A percentile compares a stretch with the other conserved stretches of the same genome.
phyloP scores from a whole-genome alignment of 441 rosid species.

The Aleurites moluccanus region DNA sequence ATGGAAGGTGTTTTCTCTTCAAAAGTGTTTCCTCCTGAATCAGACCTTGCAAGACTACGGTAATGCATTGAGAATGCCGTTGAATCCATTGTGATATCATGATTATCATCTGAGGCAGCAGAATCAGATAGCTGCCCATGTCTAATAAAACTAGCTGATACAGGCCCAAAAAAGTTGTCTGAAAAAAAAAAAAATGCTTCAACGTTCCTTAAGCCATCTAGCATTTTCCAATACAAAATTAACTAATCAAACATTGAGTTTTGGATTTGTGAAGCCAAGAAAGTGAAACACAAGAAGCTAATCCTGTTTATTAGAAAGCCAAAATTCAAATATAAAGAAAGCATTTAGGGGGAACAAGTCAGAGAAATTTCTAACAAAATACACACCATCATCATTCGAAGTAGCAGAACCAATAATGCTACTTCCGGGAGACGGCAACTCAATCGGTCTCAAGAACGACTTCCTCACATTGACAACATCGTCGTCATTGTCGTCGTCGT shows the following conservation, averaged over 20 bases:
- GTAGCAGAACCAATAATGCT: constrained; percentile 65
- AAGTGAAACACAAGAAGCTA: not conserved
- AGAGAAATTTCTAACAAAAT: not conserved
- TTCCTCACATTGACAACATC: constrained; percentile 33
- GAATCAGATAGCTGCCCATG: constrained; percentile 68
- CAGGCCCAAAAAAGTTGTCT: constrained; percentile 86
- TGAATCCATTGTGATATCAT: constrained; percentile 92
- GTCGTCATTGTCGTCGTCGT: constrained; percentile 42
- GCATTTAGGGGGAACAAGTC: not conserved
- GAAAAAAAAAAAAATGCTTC: constrained; percentile 41
- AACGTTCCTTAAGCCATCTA: constrained; percentile 1
- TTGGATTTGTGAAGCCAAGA: not conserved
- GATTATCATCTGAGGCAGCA: constrained; percentile 66
- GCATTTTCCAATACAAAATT: not conserved
- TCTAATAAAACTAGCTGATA: constrained; percentile 76
- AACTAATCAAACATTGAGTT: not conserved
- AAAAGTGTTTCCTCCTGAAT: constrained; percentile 52
- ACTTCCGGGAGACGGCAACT: constrained; percentile 76
- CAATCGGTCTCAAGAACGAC: constrained; percentile 55
- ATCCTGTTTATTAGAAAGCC: not conserved
- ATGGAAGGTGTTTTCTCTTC: constrained; percentile 63
- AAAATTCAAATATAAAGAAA: not conserved
- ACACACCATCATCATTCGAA: constrained; percentile 65
- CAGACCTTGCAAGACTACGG: constrained; percentile 74
- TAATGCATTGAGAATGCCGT: constrained; percentile 93